Evolutionary conservation across 441 rosid species (phyloP).

Genomic region (Bruguiera hainesii): DNA sequence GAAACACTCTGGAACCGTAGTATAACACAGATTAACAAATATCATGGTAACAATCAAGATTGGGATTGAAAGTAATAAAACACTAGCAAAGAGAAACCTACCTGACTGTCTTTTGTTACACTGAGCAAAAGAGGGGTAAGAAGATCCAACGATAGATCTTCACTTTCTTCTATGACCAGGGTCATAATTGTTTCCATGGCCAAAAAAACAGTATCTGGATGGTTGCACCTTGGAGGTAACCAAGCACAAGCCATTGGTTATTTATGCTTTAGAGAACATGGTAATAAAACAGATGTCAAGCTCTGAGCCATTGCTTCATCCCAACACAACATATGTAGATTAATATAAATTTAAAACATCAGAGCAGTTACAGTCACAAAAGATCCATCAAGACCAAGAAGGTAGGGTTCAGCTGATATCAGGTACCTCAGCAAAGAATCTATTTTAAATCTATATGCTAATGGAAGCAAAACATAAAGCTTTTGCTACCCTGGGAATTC

Average conservation of each 20-base stretch:
- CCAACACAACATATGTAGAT: neutral
- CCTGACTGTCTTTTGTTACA: conserved; percentile 65
- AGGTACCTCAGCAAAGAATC: no score
- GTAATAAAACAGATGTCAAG: conserved; percentile 8
- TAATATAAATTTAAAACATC: no score
- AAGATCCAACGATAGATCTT: conserved; percentile 48
- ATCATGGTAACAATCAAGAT: conserved; percentile 13
- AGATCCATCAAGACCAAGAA: no score
- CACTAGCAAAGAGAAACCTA: conserved; percentile 20
- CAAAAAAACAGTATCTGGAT: conserved; percentile 43
- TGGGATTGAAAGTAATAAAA: conserved; percentile 1
- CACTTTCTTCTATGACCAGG: conserved; percentile 59
- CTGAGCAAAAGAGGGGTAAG: conserved; percentile 56
- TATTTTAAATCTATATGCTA: no score
- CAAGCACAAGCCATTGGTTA: conserved; percentile 21
- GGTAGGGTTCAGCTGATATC: no score
- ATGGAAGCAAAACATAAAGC: no score
- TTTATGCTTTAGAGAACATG: conserved; percentile 6
- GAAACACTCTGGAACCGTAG: conserved; percentile 41
- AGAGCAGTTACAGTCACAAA: no score
- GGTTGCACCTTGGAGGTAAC: conserved; percentile 46
- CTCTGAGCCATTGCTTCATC: conserved; percentile 8
- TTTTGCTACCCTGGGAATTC: no score
- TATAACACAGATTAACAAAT: conserved; percentile 16
- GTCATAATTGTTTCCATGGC: conserved; percentile 78